Evolutionary conservation across 73 alveolate species (phyloP).

Genomic region (Paramecium primaurelia): DNA sequence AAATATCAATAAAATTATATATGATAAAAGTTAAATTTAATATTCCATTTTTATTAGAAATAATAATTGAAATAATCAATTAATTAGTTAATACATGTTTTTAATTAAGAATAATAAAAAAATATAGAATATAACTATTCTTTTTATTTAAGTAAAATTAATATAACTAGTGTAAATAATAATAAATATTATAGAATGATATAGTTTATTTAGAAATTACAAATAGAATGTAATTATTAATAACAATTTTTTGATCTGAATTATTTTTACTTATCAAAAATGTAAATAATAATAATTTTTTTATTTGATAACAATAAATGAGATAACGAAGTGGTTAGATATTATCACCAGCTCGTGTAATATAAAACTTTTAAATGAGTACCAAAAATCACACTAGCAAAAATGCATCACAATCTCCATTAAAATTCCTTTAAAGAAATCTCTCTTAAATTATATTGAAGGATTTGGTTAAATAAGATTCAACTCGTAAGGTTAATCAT

Average conservation of each 20-base stretch:
- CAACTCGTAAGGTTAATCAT: slow-evolving; percentile 9
- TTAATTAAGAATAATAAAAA: background rate
- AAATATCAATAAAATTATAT: background rate
- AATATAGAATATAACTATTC: background rate
- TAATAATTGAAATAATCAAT: background rate
- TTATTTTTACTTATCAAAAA: background rate
- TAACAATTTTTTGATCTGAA: background rate
- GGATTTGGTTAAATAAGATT: background rate
- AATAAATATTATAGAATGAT: no score
- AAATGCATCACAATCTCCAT: background rate
- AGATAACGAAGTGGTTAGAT: slow-evolving; percentile 22
- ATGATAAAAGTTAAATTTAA: background rate
- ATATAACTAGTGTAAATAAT: background rate
- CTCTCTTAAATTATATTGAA: background rate
- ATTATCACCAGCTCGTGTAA: background rate
- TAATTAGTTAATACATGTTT: background rate
- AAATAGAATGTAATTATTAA: background rate
- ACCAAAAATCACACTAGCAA: background rate
- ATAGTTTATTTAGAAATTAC: background rate
- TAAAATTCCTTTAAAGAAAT: background rate
- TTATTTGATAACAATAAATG: background rate
- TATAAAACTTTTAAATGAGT: background rate
- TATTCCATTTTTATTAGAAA: background rate
- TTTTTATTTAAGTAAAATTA: no score
- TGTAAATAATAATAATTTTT: background rate